These are phyloP conservation scores for Wickerhamomyces queroliae DNA, from an alignment of 805 yeast genomes.

Conservation along the genomic window DNA sequence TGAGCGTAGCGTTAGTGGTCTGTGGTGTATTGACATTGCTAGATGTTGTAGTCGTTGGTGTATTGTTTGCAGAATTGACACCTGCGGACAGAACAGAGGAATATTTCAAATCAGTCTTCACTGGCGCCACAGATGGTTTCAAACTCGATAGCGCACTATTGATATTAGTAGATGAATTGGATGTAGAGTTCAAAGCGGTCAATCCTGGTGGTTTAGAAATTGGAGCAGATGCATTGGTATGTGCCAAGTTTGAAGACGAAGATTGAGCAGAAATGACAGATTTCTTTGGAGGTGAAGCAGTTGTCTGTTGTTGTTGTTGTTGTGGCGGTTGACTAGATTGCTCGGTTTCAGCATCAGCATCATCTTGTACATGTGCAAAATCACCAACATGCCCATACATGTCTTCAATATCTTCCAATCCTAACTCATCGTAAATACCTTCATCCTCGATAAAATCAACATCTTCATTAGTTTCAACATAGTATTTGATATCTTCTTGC, in stretches of 20 bases:
- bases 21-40: constrained; percentile 17
- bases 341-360: constrained; percentile 11
- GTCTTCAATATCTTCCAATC: constrained; percentile 53
- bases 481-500: constrained; percentile 87
- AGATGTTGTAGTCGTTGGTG: constrained; percentile 9
- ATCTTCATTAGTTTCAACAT: constrained; percentile 90
- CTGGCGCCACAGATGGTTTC: constrained; percentile 46
- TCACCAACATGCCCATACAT: constrained; percentile 47
- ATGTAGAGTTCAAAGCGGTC: background rate
- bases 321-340: constrained; percentile 2
- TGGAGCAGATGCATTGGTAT: constrained; percentile 6
- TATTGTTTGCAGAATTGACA: constrained; percentile 3
- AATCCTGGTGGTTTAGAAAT: constrained; percentile 1
- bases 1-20: constrained; percentile 13
- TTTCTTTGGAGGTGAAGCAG: constrained; percentile 31
- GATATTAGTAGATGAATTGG: background rate
- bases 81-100: constrained; percentile 31
- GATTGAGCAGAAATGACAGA: constrained; percentile 22
- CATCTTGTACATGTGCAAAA: constrained; percentile 14
- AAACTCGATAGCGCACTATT: constrained; percentile 11
- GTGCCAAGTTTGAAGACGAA: constrained; percentile 16
- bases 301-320: constrained; percentile 1
- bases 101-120: constrained; percentile 44
- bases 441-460: constrained; percentile 93
- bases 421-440: constrained; percentile 83